Percentiles rank a stretch among this genome's conserved stretches.
Evolutionary conservation across 768 basidiomycete species (phyloP).

Genomic region (Tylopilus cervinicoccineus): DNA sequence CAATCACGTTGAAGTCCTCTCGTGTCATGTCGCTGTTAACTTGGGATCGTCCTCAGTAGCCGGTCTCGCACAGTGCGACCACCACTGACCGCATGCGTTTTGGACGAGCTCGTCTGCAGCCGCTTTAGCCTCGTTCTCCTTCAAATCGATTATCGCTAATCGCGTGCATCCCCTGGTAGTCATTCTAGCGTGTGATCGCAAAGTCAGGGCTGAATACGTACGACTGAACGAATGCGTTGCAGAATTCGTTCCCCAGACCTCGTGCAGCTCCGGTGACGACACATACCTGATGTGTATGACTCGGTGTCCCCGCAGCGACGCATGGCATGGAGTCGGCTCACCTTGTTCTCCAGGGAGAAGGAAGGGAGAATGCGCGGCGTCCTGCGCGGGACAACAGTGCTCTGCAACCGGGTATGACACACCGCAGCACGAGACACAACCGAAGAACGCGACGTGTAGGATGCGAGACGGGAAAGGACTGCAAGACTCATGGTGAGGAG

Average conservation of each 20-base stretch:
- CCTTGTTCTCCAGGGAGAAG: constrained; percentile 80
- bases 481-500: constrained; percentile 25
- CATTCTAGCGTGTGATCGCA: constrained; percentile 3
- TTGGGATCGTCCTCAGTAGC: constrained; percentile 35
- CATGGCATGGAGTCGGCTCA: constrained; percentile 22
- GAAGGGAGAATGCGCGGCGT: constrained; percentile 56
- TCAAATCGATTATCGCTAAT: constrained; percentile 80
- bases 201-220: constrained; percentile 24
- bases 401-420: constrained; percentile 21
- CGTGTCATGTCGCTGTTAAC: constrained; percentile 51
- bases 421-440: constrained; percentile 9
- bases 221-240: constrained; percentile 86
- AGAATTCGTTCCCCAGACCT: constrained; percentile 89
- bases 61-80: constrained; percentile 20
- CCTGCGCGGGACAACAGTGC: constrained; percentile 21
- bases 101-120: constrained; percentile 68
- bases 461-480: constrained; percentile 26
- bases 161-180: constrained; percentile 67
- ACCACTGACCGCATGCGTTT: constrained; percentile 45
- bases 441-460: constrained; percentile 9
- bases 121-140: constrained; percentile 57
- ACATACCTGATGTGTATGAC: constrained; percentile 56
- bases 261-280: constrained; percentile 91
- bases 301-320: not conserved
- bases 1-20: constrained; percentile 62